These are phyloP conservation scores for Acmispon strigosus DNA, from an alignment of 306 rosid species.

Conservation along the genomic window DNA sequence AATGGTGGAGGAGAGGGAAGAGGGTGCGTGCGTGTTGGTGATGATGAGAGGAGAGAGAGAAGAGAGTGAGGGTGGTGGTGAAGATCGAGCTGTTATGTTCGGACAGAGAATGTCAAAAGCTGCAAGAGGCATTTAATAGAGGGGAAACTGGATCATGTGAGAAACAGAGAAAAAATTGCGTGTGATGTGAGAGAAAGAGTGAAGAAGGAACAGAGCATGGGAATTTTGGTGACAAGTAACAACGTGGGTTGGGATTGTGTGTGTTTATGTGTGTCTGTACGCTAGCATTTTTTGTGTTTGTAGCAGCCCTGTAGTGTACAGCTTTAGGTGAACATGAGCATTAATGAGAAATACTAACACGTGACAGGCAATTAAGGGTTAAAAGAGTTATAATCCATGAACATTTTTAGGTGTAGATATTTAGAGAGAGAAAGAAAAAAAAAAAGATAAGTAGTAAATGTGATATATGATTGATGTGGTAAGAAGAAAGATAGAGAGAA, in stretches of 20 bases:
- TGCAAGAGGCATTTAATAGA: conserved; percentile 32
- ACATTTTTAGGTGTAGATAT: too few relatives aligned
- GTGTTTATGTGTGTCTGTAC: conserved; percentile 1
- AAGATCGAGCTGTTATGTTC: conserved; percentile 60
- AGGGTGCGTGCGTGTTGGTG: not conserved
- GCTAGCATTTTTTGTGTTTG: conserved; percentile 32
- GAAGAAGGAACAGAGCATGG: not conserved
- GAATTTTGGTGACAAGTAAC: not conserved
- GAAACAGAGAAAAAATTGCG: conserved; percentile 19
- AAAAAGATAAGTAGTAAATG: too few relatives aligned
- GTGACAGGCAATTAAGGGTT: not conserved
- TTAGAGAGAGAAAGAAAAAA: too few relatives aligned
- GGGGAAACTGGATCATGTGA: conserved; percentile 33
- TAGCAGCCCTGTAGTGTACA: conserved; percentile 24
- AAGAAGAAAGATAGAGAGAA: too few relatives aligned
- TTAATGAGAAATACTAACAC: not conserved
- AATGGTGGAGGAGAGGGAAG: not conserved
- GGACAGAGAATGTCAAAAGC: conserved; percentile 50
- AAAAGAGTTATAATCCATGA: too few relatives aligned
- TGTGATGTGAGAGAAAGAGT: conserved; percentile 1
- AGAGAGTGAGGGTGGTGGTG: conserved; percentile 16
- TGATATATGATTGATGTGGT: too few relatives aligned
- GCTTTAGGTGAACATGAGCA: conserved; percentile 26
- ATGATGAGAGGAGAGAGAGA: conserved; percentile 11
- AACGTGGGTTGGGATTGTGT: conserved; percentile 11